phyloP scores from a whole-genome alignment of 1,284 basidiomycete genomes.

The Athelia sp. region DNA sequence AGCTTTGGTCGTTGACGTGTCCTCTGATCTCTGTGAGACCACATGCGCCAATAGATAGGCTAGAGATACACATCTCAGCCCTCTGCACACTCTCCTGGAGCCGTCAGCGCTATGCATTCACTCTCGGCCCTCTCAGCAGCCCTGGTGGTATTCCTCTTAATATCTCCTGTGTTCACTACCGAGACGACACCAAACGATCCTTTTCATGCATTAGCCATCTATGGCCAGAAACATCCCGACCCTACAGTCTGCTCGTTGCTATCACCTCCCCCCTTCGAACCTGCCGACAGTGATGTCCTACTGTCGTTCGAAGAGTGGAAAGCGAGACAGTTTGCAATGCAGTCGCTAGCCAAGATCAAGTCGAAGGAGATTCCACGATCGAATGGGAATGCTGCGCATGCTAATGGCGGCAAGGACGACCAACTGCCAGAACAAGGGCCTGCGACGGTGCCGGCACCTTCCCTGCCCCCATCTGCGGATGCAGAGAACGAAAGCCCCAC shows the following conservation, averaged over 20 bases:
- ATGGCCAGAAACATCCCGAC: constrained; percentile 41
- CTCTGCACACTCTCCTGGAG: not conserved
- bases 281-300: constrained; percentile 58
- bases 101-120: not conserved
- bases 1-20: too few species aligned
- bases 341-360: constrained; percentile 26
- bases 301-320: constrained; percentile 93
- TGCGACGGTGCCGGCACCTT: constrained; percentile 9
- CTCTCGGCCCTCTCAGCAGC: constrained; percentile 16
- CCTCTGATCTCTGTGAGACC: too few species aligned
- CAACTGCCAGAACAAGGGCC: constrained; percentile 9
- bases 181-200: constrained; percentile 51
- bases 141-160: constrained; percentile 37
- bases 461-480: constrained; percentile 10
- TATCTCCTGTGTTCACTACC: constrained; percentile 30
- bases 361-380: constrained; percentile 20
- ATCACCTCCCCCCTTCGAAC: constrained; percentile 42
- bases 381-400: constrained; percentile 8
- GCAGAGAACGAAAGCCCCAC: constrained; percentile 8
- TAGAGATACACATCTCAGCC: not conserved
- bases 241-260: constrained; percentile 65
- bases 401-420: constrained; percentile 11
- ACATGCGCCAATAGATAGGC: not conserved
- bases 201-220: constrained; percentile 49
- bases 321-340: constrained; percentile 45